Conservation (phyloP, 108 stramenopile genomes). For the Chaetoceros muelleri region DNA sequence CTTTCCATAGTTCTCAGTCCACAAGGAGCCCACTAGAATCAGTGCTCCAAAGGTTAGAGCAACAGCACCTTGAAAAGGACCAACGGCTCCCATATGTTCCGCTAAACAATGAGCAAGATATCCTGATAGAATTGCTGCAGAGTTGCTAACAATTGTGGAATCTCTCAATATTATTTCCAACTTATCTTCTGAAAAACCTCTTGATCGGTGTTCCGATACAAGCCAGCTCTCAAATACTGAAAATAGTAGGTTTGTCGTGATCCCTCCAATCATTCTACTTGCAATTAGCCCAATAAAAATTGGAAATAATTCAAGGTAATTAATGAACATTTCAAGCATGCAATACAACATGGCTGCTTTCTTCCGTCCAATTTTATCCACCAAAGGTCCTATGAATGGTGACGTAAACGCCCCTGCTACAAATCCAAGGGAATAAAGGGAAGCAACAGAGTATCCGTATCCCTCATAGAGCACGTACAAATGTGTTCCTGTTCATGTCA, state of each 20-base stretch:
- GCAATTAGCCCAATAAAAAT: constrained; percentile 42
- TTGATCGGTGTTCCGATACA: constrained; percentile 59
- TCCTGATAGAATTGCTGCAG: constrained; percentile 74
- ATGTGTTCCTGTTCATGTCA: constrained; percentile 33
- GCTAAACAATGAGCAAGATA: constrained; percentile 51
- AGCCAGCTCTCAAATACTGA: constrained; percentile 79
- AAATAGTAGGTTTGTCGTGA: constrained; percentile 61
- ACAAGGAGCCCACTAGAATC: constrained; percentile 32
- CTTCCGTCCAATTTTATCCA: constrained; percentile 67
- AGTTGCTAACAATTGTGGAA: constrained; percentile 60
- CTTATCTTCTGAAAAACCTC: constrained; percentile 45
- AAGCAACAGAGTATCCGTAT: constrained; percentile 52
- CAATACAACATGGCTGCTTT: constrained; percentile 69
- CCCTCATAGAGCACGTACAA: constrained; percentile 57
- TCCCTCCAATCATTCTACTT: constrained; percentile 69
- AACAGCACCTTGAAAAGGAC: constrained; percentile 79
- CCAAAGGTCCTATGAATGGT: constrained; percentile 68
- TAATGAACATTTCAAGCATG: constrained; percentile 57
- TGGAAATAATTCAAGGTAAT: constrained; percentile 54
- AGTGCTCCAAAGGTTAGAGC: constrained; percentile 52
- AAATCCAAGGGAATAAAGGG: constrained; percentile 49
- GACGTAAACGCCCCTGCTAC: constrained; percentile 40
- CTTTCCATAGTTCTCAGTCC: constrained; percentile 80
- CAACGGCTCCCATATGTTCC: constrained; percentile 50
- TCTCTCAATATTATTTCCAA: constrained; percentile 62